Evolutionary conservation across 768 basidiomycete genomes (phyloP), one percentile per base, ranked within the genome.

Genomic region (Mycena haematopus): DNA sequence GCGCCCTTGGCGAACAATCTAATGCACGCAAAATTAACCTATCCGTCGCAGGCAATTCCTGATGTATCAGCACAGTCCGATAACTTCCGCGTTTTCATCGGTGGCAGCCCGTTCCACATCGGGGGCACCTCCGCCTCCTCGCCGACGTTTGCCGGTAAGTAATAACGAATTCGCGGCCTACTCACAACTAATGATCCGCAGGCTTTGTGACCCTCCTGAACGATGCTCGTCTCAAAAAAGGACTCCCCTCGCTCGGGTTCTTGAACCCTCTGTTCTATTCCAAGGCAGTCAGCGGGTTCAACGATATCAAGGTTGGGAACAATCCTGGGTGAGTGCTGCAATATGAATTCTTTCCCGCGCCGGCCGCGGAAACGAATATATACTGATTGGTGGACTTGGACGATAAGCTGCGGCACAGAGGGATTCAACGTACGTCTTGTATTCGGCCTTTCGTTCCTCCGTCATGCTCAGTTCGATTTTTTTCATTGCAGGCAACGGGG

Each of bases 151-250:
- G 72, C 76, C 5, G 72, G 68, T 62, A 7, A 1, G 54, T 44
- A 5, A 7, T 10, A 8, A 21, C 6, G 6, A 27, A 10, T 19
- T 3, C 22, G 10, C n/a, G 3, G 11, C 36, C 10, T 5, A 19
- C 13, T n/a, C 40, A 42, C n/a, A n/a, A 38, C 10, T 19, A 31
- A 22, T 44, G 11, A 10, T 45, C 2, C 17, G 19, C 86, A 6
- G 84, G 80, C 22, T 78, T 91, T 52, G 76, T 90, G 6, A 78
- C 87, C 1, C 79, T 90, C 59, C 71, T 91, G 47, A 89, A 89
- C 53, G 86, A 90, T 53, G 84, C 78, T 6, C 80, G 86, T 17
- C 65, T 88, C 29, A 70, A 68, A 2, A 78, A 76, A 0, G 77
- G 78, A 0, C 76, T 77, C n/a, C 68, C 75, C 6, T 51, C 86